Percentiles rank a stretch among this genome's conserved stretches.
These are phyloP conservation scores for Paecilomyces fulvus DNA, from an alignment of 2,329 filamentous ascomycete species.

Conservation along the genomic window DNA sequence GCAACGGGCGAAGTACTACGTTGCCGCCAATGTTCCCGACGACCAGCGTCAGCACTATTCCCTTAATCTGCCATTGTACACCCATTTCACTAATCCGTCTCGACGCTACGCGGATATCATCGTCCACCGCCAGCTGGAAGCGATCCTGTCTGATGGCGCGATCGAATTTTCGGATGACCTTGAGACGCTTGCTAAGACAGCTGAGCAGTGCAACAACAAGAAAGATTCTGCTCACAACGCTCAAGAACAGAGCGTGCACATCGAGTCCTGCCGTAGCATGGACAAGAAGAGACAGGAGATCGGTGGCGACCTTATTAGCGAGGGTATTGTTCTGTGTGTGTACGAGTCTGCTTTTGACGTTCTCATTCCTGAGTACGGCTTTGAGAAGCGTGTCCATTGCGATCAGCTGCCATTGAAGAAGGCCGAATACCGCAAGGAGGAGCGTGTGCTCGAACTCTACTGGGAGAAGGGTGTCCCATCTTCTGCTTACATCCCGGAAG, in stretches of 20 bases:
- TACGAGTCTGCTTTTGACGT: constrained; percentile 99
- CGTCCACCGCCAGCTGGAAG: constrained; percentile 89
- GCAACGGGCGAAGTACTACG: constrained; percentile 92
- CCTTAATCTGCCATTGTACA: constrained; percentile 87
- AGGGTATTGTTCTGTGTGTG: constrained; percentile 92
- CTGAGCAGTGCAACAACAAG: constrained; percentile 96
- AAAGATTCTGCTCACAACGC: constrained; percentile 97
- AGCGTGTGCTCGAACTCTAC: constrained; percentile 88
- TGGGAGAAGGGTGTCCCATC: constrained; percentile 99
- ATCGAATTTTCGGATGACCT: constrained; percentile 83
- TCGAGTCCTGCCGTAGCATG: constrained; percentile 93
- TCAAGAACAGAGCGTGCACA: constrained; percentile 97
- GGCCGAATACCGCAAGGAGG: constrained; percentile 97
- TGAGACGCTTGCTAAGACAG: constrained; percentile 81
- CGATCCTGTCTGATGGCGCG: constrained; percentile 70
- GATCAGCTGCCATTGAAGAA: constrained; percentile 96
- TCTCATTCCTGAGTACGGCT: constrained; percentile 94
- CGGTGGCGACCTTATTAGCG: constrained; percentile 85
- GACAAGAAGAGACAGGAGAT: constrained; percentile 80
- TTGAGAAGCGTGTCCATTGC: constrained; percentile 98
- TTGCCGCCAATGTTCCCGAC: constrained; percentile 68
- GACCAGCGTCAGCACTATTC: constrained; percentile 82
- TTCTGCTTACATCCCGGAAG: constrained; percentile 90
- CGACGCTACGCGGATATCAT: constrained; percentile 91
- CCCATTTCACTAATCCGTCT: constrained; percentile 93